A percentile compares a stretch with the other conserved stretches of the same genome.
Conservation (phyloP, 345 rosid species). For the Pugionium dolabratum region DNA sequence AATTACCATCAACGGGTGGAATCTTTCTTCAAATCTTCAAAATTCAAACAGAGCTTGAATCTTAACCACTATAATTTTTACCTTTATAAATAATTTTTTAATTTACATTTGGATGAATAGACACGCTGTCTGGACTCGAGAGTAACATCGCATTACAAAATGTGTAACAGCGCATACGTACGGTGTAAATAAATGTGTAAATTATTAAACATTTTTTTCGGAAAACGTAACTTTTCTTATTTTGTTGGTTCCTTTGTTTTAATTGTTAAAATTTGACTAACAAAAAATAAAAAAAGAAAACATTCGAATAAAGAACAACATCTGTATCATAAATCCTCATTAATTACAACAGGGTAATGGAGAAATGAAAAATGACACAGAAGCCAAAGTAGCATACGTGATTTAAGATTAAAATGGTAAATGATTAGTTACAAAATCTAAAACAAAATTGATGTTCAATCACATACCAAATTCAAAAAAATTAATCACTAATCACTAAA, state of each 20-base stretch:
- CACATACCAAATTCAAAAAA: not conserved
- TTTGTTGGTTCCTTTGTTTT: not conserved
- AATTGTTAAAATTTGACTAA: not conserved
- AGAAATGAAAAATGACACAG: not conserved
- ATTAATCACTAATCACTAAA: constrained; percentile 7
- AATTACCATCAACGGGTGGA: constrained; percentile 17
- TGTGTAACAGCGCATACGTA: constrained; percentile 17
- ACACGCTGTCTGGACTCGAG: constrained; percentile 19
- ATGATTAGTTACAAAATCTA: constrained; percentile 27
- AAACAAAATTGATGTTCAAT: constrained; percentile 11
- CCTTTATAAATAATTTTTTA: constrained; percentile 11
- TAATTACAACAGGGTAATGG: constrained; percentile 18
- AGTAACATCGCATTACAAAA: constrained; percentile 13
- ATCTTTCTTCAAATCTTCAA: constrained; percentile 36
- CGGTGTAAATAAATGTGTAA: constrained; percentile 8
- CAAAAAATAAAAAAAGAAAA: constrained; percentile 10
- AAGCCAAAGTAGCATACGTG: constrained; percentile 25
- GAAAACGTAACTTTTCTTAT: constrained; percentile 19
- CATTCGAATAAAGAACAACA: constrained; percentile 10
- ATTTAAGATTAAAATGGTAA: constrained; percentile 17
- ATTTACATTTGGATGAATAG: constrained; percentile 24
- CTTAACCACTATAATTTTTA: not conserved
- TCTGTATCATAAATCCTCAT: constrained; percentile 15
- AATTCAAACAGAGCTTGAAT: constrained; percentile 22
- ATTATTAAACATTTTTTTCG: constrained; percentile 22